These are phyloP conservation scores for Boletus barrowsii DNA, from an alignment of 768 basidiomycete genomes.

Conservation along the genomic window DNA sequence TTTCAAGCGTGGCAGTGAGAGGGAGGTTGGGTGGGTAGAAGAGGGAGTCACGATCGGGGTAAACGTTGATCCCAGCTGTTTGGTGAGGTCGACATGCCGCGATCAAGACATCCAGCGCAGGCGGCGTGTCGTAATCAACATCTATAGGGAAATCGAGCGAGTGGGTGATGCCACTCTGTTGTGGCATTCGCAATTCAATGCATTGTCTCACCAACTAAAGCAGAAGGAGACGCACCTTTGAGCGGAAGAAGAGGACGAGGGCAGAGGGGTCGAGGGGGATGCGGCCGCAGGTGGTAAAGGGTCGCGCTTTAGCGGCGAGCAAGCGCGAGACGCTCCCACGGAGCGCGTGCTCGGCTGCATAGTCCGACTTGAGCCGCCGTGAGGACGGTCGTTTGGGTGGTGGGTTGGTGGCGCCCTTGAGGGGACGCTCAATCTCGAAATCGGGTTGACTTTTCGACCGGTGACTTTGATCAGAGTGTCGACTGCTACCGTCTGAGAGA, in stretches of 20 bases:
- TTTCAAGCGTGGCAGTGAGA: slow-evolving; percentile 71
- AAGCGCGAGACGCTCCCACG: slow-evolving; percentile 54
- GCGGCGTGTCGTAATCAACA: slow-evolving; percentile 68
- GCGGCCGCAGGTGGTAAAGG: slow-evolving; percentile 64
- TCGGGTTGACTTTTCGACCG: slow-evolving; percentile 46
- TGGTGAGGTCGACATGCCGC: slow-evolving; percentile 69
- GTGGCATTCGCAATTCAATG: neutral
- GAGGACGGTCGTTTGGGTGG: slow-evolving; percentile 31
- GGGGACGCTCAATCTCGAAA: slow-evolving; percentile 65
- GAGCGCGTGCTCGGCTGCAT: slow-evolving; percentile 51
- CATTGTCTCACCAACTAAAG: neutral
- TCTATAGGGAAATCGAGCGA: slow-evolving; percentile 82
- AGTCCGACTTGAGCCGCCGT: slow-evolving; percentile 39
- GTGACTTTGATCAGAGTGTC: slow-evolving; percentile 32
- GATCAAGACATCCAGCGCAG: slow-evolving; percentile 75
- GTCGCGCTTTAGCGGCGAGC: slow-evolving; percentile 55
- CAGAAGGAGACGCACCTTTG: slow-evolving; percentile 51
- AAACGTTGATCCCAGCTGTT: slow-evolving; percentile 48
- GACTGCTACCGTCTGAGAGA: slow-evolving; percentile 36
- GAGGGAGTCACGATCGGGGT: slow-evolving; percentile 60
- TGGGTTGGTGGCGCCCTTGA: slow-evolving; percentile 31
- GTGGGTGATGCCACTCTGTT: slow-evolving; percentile 72
- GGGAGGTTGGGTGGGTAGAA: slow-evolving; percentile 73
- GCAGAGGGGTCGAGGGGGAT: slow-evolving; percentile 68
- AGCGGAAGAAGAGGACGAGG: slow-evolving; percentile 73